Evolutionary conservation across 768 basidiomycete genomes (phyloP), one percentile per base, ranked within the genome.

Genomic region (Podaxis sp.): DNA sequence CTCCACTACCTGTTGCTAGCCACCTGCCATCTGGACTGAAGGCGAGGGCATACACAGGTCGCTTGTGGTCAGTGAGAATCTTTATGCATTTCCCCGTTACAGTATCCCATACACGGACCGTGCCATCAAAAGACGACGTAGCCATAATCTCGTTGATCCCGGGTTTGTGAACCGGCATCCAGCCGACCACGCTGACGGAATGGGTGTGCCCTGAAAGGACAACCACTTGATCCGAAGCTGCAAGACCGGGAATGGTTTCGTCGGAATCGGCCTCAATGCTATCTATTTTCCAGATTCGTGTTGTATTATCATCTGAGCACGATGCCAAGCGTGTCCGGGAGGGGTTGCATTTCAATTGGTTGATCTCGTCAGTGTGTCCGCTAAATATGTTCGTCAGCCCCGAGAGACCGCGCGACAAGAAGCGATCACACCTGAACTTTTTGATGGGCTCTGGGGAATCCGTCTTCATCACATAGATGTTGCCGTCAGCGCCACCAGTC

Each of bases 91-190:
- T 81, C 29, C 93, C 93, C 0, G 88, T 88, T 50, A 82, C 80
- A 2, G 87, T 84, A 72, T 95, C 89, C 94, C 94, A 96, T 33
- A 96, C 66, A 46, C 91, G 85, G 4, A 90, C 84, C 1, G 92
- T 91, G 13, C 79, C 77, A 69, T 96, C 94, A 69, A 93, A 93
- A 4, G 92, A 92, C 9, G 88, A 84, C 7, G 92, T 91, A 25
- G 88, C 90, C 12, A 93, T 69, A 5, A 90, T 70, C 57, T 90
- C 86, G 67, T 86, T 82, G 8, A 77, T 76, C 25, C 78, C 81
- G 47, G 75, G 64, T n/a, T 76, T 71, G 13, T 73, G 76, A 59
- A 75, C 68, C 9, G 88, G 86, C 71, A 87, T 89, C 92, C 92
- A 94, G 7, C 77, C 81, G 38, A 93, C 77, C 9, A 79, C 82